A percentile compares a stretch with the other conserved stretches of the same genome.
phyloP scores from a whole-genome alignment of 805 yeast genomes.

The Pichia pseudocactophila region DNA sequence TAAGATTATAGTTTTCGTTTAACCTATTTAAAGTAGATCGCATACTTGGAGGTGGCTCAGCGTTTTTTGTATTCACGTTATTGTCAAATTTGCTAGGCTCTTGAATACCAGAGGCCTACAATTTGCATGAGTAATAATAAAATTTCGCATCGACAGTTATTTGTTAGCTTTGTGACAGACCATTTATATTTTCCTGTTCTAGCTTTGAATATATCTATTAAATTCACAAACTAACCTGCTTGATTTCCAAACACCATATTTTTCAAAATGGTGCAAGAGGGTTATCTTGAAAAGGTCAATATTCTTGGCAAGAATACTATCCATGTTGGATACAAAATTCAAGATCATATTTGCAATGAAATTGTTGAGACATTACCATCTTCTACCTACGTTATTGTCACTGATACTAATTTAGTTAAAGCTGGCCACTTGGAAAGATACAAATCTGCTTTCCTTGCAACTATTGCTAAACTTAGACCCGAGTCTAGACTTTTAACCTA shows the following conservation, averaged over 20 bases:
- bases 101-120: no score
- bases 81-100: no score
- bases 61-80: no score
- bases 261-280: slow-evolving; percentile 15
- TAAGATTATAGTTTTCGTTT: no score
- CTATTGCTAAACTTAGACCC: slow-evolving; percentile 33
- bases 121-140: no score
- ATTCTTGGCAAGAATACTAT: slow-evolving; percentile 79
- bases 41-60: no score
- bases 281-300: slow-evolving; percentile 42
- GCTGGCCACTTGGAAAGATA: slow-evolving; percentile 52
- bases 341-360: slow-evolving; percentile 62
- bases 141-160: no score
- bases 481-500: slow-evolving; percentile 62
- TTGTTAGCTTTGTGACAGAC: no score
- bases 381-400: slow-evolving; percentile 85
- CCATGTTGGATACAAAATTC: slow-evolving; percentile 83
- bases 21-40: no score
- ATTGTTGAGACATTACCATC: slow-evolving; percentile 56
- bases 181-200: no score
- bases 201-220: no score
- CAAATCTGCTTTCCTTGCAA: slow-evolving; percentile 32
- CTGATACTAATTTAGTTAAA: slow-evolving; percentile 71
- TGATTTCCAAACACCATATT: not conserved
- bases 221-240: no score